phyloP scores from a whole-genome alignment of 257 asterid species.

The Plantago major region DNA sequence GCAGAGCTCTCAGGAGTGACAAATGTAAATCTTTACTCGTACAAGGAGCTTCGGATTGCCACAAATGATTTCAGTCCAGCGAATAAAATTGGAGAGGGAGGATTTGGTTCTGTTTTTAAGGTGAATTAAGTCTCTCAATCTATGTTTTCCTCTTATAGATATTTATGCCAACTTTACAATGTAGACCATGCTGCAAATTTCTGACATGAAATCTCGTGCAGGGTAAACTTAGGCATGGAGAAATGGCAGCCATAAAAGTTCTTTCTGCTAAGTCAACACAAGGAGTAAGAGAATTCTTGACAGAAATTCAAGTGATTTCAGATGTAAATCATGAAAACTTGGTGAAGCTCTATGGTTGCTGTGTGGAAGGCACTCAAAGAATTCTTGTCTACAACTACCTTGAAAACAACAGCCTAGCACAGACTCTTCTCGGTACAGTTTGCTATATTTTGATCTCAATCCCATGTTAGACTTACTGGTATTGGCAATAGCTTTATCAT shows the following conservation, averaged over 20 bases:
- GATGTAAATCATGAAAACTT: constrained; percentile 76
- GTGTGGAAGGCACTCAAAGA: constrained; percentile 73
- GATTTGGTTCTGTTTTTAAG: constrained; percentile 91
- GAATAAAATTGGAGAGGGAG: constrained; percentile 92
- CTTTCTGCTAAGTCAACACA: constrained; percentile 79
- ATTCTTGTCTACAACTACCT: constrained; percentile 93
- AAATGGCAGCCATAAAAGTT: constrained; percentile 91
- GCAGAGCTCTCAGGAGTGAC: constrained; percentile 66
- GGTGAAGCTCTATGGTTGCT: constrained; percentile 93
- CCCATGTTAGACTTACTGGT: neutral
- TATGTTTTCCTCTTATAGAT: neutral
- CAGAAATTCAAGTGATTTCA: constrained; percentile 84
- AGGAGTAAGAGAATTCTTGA: constrained; percentile 81
- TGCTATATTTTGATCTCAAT: constrained; percentile 15
- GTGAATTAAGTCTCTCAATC: constrained; percentile 26
- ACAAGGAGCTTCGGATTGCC: constrained; percentile 67
- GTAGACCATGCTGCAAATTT: constrained; percentile 11
- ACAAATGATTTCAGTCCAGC: constrained; percentile 63
- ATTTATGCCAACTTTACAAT: neutral
- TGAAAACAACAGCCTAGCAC: constrained; percentile 85
- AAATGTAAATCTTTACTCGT: constrained; percentile 56
- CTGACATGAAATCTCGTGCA: constrained; percentile 18
- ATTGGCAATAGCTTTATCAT: constrained; percentile 1
- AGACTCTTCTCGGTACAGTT: constrained; percentile 73
- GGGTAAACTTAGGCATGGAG: constrained; percentile 77